phyloP scores from a whole-genome alignment of 225 moss, liverwort and hornwort genomes.

The Straminergon stramineum region DNA sequence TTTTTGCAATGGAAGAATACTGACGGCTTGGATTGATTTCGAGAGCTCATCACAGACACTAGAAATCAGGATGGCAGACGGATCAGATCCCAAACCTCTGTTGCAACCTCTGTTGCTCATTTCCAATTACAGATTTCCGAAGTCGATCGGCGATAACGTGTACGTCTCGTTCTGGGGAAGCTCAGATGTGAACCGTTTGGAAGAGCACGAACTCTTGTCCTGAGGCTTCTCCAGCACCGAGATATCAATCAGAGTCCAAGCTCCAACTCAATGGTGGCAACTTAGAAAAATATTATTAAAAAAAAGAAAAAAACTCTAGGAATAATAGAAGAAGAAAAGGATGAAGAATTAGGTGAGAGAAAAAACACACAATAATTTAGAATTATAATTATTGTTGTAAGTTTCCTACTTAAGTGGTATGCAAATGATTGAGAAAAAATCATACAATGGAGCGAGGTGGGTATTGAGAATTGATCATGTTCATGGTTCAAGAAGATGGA shows the following conservation, averaged over 20 bases:
- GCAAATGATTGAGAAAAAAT: too few relatives aligned
- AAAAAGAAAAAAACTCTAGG: too few relatives aligned
- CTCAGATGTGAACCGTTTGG: background rate
- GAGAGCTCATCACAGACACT: background rate
- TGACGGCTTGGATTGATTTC: background rate
- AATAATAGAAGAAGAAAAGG: too few relatives aligned
- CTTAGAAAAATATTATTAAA: too few relatives aligned
- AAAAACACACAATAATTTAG: too few relatives aligned
- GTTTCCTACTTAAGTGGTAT: too few relatives aligned
- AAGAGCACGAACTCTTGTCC: background rate
- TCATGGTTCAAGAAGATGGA: too few relatives aligned
- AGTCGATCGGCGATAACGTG: rapidly evolving
- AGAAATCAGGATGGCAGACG: background rate
- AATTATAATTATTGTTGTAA: too few relatives aligned
- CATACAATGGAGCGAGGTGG: too few relatives aligned
- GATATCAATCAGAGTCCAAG: background rate
- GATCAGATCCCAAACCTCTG: background rate
- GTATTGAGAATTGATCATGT: too few relatives aligned
- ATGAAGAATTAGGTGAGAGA: too few relatives aligned
- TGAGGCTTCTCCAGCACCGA: background rate
- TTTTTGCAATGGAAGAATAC: background rate
- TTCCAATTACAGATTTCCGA: background rate
- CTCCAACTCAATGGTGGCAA: background rate
- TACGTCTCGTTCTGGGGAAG: background rate
- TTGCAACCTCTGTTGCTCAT: background rate